Base-by-base conservation (phyloP, 2,329 filamentous ascomycete species). In the Botrytis fragariae region DNA sequence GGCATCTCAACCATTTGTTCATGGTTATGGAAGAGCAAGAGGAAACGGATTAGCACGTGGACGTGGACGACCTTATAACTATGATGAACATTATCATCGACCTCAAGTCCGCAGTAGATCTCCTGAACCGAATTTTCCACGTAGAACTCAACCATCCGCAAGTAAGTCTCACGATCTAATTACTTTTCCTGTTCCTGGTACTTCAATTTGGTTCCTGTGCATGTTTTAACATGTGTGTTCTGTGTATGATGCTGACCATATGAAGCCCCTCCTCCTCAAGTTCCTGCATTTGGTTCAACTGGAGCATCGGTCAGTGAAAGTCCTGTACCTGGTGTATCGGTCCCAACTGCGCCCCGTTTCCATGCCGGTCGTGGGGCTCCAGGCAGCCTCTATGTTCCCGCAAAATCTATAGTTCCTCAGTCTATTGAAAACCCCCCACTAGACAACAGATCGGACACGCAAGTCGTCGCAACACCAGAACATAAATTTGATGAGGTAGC, bases 31-130 rank as follows among this genome's bases (percentile, higher is more conserved):
- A 4, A 85, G 89, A 44, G 89, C 87, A 70, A 78, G 83, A 74
- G 83, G 81, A 22, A 87, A 87, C 61, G 84, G 85, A 48, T 45
- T 61, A 45, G 85, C 85, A 18, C 84, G 87, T 44, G 84, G 84
- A 60, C 81, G 86, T 72, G 84, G 84, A 54, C 81, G 86, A 74
- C 81, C 86, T 32, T 84, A 85, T 1, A 57, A 57, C 25, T 87
- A 86, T 65, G 89, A 88, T 76, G 89, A 91, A 73, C 91, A 91
- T 61, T 85, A 84, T 74, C 84, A 86, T 62, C 74, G 78, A 62
- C 72, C 74, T n/a, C 74, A 75, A 48, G 76, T 76, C 54, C 76
- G 79, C 29, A 81, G 79, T 73, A 75, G 80, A 35, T 81, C 80
- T 12, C 80, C 80, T 12, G 80, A 81, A 62, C 72, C 75, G 39